Evolutionary conservation across 441 rosid species (phyloP), one percentile per base, ranked within the genome.

Genomic region (Metrosideros polymorpha): DNA sequence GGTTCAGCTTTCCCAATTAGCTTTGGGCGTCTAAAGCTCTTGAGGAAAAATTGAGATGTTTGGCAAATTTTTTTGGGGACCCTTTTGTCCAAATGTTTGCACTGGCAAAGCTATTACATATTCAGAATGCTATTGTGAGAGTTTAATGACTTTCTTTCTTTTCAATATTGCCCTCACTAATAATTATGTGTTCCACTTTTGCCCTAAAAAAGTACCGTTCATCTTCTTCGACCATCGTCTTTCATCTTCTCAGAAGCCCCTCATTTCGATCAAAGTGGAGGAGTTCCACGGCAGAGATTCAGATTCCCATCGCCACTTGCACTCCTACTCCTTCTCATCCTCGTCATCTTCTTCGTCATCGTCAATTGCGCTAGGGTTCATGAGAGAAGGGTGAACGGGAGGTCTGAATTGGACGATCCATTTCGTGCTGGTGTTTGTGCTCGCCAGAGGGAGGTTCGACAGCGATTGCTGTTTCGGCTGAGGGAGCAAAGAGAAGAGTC

Each of bases 381-480:
- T 3, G n/a, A 89, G 56, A 59, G 83, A 76, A 12, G 91, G 92
- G 90, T 82, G 90, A 53, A 89, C 56, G 1, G 97, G 97, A 83
- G 93, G 96, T 89, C 84, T 93, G 91, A 96, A 91, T 88, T 93
- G 97, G 85, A 98, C 95, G 43, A 96, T 93, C 87, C 92, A 92
- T 92, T 92, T 94, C 75, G 92, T 89, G 5, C 50, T 39, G 39
- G 88, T 32, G 54, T 89, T 83, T 43, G 88, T 59, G 59, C 3
- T 45, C 86, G 88, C 27, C 83, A 86, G 59, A 79, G 87, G 10
- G 85, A 75, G 17, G 86, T 32, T 82, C 89, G 90, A 45, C 93
- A 87, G 49, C 79, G 49, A 12, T 71, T 25, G 79, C 66, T 85
- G 82, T 85, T 93, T 93, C 22, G 98, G 95, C 86, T 84, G 94